Percentiles rank a stretch among this genome's conserved stretches.
Evolutionary conservation across 257 asterid genomes (phyloP).

Genomic region (Nicotiana obtusifolia): DNA sequence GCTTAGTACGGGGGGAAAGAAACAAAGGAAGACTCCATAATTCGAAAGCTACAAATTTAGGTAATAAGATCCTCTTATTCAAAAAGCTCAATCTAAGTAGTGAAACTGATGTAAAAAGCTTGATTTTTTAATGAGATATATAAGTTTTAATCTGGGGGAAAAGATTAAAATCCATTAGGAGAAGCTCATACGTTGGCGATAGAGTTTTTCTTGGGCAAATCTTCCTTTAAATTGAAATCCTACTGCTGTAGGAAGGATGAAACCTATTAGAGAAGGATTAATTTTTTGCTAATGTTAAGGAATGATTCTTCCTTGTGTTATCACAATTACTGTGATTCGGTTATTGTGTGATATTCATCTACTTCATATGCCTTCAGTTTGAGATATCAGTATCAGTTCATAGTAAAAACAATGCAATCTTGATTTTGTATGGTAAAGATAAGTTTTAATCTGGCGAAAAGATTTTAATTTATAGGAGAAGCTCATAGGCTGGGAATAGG

Average conservation of each 20-base stretch:
- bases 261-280: no score
- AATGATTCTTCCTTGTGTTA: background rate
- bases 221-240: no score
- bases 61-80: background rate
- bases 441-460: background rate
- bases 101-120: background rate
- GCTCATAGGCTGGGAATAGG: background rate
- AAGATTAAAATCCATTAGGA: no score
- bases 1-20: background rate
- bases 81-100: background rate
- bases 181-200: no score
- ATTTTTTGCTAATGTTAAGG: background rate
- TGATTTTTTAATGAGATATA: background rate
- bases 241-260: no score
- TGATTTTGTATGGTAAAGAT: no score
- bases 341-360: background rate
- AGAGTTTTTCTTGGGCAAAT: no score
- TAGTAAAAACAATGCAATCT: no score
- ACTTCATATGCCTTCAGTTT: background rate
- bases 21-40: background rate
- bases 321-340: background rate
- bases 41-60: constrained; percentile 2
- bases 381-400: background rate
- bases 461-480: background rate
- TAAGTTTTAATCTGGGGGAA: background rate